Conservation (phyloP, 768 basidiomycete genomes). For the Lentinula boryana region DNA sequence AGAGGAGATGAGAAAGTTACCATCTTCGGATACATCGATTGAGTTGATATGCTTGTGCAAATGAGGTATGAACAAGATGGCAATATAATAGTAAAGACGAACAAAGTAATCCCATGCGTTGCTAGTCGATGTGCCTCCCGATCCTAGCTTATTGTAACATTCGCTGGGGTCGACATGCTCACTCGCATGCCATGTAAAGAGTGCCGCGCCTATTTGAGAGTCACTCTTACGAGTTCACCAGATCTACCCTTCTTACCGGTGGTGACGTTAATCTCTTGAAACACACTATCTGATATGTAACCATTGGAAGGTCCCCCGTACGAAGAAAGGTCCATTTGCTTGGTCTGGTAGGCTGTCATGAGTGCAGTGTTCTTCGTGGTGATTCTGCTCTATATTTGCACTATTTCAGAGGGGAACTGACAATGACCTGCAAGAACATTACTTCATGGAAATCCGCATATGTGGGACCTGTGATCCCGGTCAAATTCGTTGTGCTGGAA, state of each 20-base stretch:
- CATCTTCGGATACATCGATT: slow-evolving; percentile 7
- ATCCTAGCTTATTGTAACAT: neutral
- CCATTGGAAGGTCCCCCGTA: neutral
- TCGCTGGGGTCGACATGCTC: slow-evolving; percentile 1
- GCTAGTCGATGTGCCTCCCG: neutral
- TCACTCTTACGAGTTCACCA: too few species aligned
- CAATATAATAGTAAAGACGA: neutral
- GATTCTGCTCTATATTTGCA: neutral
- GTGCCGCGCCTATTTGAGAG: neutral
- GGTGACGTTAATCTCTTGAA: slow-evolving; percentile 1
- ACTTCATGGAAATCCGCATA: slow-evolving; percentile 3
- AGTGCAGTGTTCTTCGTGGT: neutral
- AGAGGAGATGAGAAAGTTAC: slow-evolving; percentile 13
- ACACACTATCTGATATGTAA: neutral
- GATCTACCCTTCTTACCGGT: neutral
- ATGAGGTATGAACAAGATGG: neutral
- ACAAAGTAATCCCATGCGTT: slow-evolving; percentile 3
- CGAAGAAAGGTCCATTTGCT: neutral
- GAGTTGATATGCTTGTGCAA: slow-evolving; percentile 4
- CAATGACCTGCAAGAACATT: neutral
- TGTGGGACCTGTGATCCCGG: neutral
- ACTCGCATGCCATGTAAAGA: slow-evolving; percentile 1
- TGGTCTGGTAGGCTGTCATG: slow-evolving; percentile 1
- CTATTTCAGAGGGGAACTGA: neutral
- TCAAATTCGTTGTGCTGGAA: neutral